Conservation (phyloP, 768 basidiomycete species). For the Boletus tomentosulus region DNA sequence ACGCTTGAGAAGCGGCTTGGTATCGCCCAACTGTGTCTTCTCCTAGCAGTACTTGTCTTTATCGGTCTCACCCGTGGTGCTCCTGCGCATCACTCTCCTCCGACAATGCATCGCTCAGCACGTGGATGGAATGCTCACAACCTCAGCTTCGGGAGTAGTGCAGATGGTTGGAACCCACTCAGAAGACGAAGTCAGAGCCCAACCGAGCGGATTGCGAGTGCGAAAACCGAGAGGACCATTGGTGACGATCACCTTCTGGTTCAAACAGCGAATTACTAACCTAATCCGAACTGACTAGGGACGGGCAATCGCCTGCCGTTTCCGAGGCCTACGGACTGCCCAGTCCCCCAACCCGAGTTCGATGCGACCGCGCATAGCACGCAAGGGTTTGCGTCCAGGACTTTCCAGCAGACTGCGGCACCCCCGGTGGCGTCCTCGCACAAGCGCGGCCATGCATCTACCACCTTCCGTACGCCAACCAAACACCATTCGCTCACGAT, state of each 20-base stretch:
- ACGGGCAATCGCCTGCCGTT: conserved; percentile 1
- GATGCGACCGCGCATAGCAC: not conserved
- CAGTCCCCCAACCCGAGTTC: not conserved
- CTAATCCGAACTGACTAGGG: not conserved
- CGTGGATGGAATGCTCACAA: conserved; percentile 56
- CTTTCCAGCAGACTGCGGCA: not conserved
- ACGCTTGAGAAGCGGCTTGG: conserved; percentile 86
- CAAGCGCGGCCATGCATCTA: conserved; percentile 4
- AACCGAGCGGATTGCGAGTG: conserved; percentile 9
- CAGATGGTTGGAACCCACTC: conserved; percentile 30
- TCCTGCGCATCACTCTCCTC: conserved; percentile 32
- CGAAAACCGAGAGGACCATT: conserved; percentile 11
- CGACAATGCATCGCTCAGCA: conserved; percentile 24
- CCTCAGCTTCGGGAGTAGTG: conserved; percentile 53
- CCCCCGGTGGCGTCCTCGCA: conserved; percentile 5
- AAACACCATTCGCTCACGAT: conserved; percentile 9
- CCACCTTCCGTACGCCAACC: conserved; percentile 20
- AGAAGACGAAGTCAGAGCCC: conserved; percentile 31
- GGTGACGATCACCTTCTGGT: conserved; percentile 4
- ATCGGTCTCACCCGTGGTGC: conserved; percentile 78
- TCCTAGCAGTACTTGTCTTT: conserved; percentile 81
- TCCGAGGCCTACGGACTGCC: not conserved
- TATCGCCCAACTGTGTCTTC: conserved; percentile 79
- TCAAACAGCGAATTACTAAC: not conserved
- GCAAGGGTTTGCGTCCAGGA: not conserved